A percentile compares a stretch with the other conserved stretches of the same genome.
phyloP scores from a whole-genome alignment of 768 basidiomycete genomes.

The Hericium coralloides region DNA sequence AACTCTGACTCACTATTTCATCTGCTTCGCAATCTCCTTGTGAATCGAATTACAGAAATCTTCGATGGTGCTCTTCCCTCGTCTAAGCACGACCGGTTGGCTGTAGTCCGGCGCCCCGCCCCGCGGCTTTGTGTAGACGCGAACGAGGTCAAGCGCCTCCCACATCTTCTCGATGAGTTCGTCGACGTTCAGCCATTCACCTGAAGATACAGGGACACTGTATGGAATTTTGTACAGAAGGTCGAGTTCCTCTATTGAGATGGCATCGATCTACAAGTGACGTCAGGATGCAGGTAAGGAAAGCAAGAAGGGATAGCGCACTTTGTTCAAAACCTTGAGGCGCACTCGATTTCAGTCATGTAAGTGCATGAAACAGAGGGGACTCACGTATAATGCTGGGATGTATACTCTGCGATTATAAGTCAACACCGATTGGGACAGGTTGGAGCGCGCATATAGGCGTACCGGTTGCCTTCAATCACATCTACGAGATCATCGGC shows the following conservation, averaged over 20 bases:
- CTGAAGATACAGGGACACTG: constrained; percentile 90
- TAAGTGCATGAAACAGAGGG: neutral
- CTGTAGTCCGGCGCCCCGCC: constrained; percentile 87
- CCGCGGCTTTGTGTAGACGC: constrained; percentile 94
- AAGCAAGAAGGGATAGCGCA: constrained; percentile 20
- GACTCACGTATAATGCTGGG: constrained; percentile 77
- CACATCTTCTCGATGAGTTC: constrained; percentile 93
- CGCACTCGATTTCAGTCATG: constrained; percentile 2
- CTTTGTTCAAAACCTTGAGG: constrained; percentile 74
- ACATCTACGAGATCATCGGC: constrained; percentile 97
- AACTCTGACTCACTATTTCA: constrained; percentile 72
- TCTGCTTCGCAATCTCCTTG: constrained; percentile 94
- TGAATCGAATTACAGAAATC: constrained; percentile 93
- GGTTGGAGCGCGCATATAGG: neutral
- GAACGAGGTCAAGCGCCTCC: constrained; percentile 84
- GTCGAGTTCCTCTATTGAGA: constrained; percentile 96
- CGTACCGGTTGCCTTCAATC: constrained; percentile 87
- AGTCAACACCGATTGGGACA: neutral
- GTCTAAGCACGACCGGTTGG: constrained; percentile 79
- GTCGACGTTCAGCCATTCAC: constrained; percentile 94
- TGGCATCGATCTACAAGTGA: constrained; percentile 75
- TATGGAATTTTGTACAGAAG: constrained; percentile 92
- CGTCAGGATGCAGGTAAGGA: neutral
- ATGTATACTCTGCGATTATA: constrained; percentile 67
- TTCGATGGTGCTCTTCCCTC: constrained; percentile 56